Base-by-base conservation (phyloP, 352 stramenopile genomes). In the Phytophthora sojae region DNA sequence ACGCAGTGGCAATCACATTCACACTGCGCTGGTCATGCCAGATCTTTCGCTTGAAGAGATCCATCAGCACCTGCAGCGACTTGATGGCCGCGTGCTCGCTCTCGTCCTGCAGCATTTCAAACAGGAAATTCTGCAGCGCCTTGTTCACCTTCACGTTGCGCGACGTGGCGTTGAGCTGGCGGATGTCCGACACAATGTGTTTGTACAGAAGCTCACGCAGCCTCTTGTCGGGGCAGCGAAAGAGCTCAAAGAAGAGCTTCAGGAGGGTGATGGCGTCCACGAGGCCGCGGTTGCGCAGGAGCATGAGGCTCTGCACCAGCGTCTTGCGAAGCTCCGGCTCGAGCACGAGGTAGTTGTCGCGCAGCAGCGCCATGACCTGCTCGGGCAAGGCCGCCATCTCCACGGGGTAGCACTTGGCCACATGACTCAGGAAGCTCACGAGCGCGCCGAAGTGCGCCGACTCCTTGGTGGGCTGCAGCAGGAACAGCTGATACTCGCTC, bases 101-200 rank as follows among this genome's bases (percentile, higher is more conserved):
- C 62, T 96, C 91, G 54, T 97, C 93, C 57, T 95, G 83, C 1
- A 99, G 87, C 80, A 99, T 97, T 14, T 94, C 85, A 68, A 98
- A 98, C 51, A 99, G 81, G 68, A 98, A 99, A 29, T 94, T 97
- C 79, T 99, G 96, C 62, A 99, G 81, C 12, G 87, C 86, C 25
- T 97, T 92, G 86, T 99, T 99, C 21, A 99, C 87, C 73, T 97
- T 98, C 53, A 99, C 85, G 73, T 99, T 98, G 75, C 98, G 98
- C 57, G 93, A 93, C 26, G 89, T 95, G 53, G 91, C 82, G 63
- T 94, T 93, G 23, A 93, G 76, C 61, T 91, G 83, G 47, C 80
- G 85, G 55, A 99, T 95, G 77, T 99, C 97, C 39, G 94, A 93
- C 59, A 99, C 95, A 67, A 99, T 98, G 82, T 99, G 96, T 64